Base-by-base conservation (phyloP, 257 asterid genomes). In the Solanum appendiculatum region DNA sequence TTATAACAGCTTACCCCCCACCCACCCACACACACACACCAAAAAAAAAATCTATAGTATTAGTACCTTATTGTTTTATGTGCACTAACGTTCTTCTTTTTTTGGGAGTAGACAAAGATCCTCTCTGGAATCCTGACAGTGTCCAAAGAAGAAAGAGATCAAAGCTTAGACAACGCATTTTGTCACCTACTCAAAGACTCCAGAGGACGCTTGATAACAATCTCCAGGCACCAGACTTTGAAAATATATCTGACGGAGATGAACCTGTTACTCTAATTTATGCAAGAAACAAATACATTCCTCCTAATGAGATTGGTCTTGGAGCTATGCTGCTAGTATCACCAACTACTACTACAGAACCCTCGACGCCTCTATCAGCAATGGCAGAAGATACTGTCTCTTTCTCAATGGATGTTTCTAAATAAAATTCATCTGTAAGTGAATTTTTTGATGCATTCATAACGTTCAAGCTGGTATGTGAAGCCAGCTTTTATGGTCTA, bases 231-330 rank as follows among this genome's bases (percentile, higher is more conserved):
- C 40, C 44, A 40, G 73, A 48, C 4, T 44, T 13, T 33, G 44
- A 75, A 29, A 13, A 23, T 21, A 16, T 11, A 31, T 34, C 44
- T 6, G 86, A 75, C n/a, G 44, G 46, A 40, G 73, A 25, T 33
- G 93, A 92, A 9, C 90, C 88, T 36, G 36, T 66, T 27, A 86
- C 64, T 20, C 86, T 94, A 2, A 89, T 91, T 23, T 89, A 89
- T 9, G 87, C 89, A 12, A 86, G 58, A 68, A 90, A 90, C 58
- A 77, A 74, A 85, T 31, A 56, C 31, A 86, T 93, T 25, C 66
- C 90, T 1, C 93, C 88, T 1, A 93, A 92, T 54, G 95, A 93
- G 89, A 89, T 92, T n/a, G 95, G 98, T 2, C 87, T 88, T n/a
- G 98, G 96, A 75, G 93, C 92, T 23, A 75, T 84, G 86, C 72